These are phyloP conservation scores for Solidago caesia DNA, from an alignment of 129 eudicot genomes.

Conservation along the genomic window DNA sequence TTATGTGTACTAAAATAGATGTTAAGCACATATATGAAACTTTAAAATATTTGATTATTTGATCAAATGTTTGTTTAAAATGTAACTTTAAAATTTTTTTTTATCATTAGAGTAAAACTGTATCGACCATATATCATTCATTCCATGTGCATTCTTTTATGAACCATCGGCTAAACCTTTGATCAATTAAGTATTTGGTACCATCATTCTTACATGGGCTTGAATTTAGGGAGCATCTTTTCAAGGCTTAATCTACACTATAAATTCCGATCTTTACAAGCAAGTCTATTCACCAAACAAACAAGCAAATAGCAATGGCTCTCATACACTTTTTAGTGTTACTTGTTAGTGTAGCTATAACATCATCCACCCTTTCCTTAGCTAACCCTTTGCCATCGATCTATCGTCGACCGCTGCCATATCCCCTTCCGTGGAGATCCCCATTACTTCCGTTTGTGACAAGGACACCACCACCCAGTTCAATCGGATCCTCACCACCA, in stretches of 20 bases:
- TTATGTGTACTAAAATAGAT: no score
- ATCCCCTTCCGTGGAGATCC: slow-evolving; percentile 12
- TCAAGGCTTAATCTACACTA: slow-evolving; percentile 18
- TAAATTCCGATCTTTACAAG: slow-evolving; percentile 24
- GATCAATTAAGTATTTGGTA: slow-evolving; percentile 26
- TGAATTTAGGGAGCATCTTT: slow-evolving; percentile 15
- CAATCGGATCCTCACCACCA: slow-evolving; percentile 8
- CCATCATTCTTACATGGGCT: slow-evolving; percentile 34
- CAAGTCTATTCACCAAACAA: slow-evolving; percentile 11
- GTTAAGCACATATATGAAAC: no score
- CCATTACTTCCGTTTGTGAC: slow-evolving; percentile 18
- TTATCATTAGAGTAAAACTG: no score
- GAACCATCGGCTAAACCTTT: slow-evolving; percentile 29
- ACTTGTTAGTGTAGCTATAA: slow-evolving; percentile 30
- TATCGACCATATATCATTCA: neutral
- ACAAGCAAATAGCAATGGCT: slow-evolving; percentile 29
- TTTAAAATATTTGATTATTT: no score
- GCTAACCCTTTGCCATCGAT: slow-evolving; percentile 18
- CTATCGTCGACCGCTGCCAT: neutral
- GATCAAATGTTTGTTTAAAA: no score
- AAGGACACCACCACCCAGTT: slow-evolving; percentile 18
- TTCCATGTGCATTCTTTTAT: slow-evolving; percentile 25
- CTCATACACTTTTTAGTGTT: slow-evolving; percentile 17
- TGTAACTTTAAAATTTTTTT: no score
- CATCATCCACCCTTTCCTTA: slow-evolving; percentile 30